phyloP scores from a whole-genome alignment of 495 filamentous ascomycete species.

The Neurospora sp. region DNA sequence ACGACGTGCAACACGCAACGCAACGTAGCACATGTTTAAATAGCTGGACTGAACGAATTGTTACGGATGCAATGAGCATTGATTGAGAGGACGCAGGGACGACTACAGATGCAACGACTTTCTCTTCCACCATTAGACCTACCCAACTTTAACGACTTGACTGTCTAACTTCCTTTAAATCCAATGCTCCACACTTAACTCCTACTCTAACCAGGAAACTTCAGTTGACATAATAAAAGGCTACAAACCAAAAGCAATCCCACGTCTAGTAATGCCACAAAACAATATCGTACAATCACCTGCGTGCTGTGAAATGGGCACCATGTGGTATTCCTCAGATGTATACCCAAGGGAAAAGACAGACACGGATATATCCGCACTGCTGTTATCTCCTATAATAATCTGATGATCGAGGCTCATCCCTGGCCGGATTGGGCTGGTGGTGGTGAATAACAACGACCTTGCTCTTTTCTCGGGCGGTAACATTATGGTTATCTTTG shows the following conservation, averaged over 20 bases:
- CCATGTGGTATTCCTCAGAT: not conserved
- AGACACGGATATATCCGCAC: not conserved
- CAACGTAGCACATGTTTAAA: not conserved
- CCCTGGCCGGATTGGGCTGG: conserved; percentile 2
- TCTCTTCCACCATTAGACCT: not conserved
- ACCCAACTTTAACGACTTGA: not conserved
- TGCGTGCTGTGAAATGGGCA: not conserved
- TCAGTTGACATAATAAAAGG: not conserved
- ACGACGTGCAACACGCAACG: not conserved
- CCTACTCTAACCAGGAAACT: not conserved
- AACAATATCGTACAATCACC: not conserved
- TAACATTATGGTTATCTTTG: not conserved
- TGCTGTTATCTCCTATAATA: not conserved
- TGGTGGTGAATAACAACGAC: conserved; percentile 11
- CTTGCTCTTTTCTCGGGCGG: not conserved
- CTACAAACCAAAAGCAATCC: not conserved
- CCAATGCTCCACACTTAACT: not conserved
- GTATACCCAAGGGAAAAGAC: not conserved
- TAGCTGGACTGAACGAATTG: not conserved
- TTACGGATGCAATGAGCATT: not conserved
- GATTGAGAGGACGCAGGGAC: not conserved
- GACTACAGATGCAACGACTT: not conserved
- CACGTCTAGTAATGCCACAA: not conserved
- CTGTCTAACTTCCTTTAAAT: not conserved
- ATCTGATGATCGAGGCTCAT: conserved; percentile 12